Percentiles rank a stretch among this genome's conserved stretches.
Evolutionary conservation across 2,329 filamentous ascomycete genomes (phyloP).

Genomic region (Pseudogymnoascus sp.): DNA sequence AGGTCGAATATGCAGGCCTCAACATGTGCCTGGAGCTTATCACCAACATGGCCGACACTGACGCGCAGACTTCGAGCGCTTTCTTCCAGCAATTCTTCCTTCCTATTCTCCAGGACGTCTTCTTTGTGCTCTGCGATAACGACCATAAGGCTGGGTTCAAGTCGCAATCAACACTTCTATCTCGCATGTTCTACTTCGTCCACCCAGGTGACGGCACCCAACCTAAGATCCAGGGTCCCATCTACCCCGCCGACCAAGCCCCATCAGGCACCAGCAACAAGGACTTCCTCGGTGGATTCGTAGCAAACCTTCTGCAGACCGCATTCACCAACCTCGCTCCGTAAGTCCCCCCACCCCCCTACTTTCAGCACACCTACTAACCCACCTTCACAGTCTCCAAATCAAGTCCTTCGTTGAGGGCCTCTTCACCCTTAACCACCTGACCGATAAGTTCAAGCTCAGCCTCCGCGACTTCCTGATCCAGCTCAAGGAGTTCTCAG

Average conservation of each 20-base stretch:
- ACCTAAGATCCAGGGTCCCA: conserved; percentile 85
- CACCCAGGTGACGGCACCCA: conserved; percentile 59
- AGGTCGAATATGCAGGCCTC: conserved; percentile 91
- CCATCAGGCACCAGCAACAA: conserved; percentile 77
- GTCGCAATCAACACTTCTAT: conserved; percentile 87
- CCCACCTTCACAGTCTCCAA: conserved; percentile 55
- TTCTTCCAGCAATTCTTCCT: conserved; percentile 99
- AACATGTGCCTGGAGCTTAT: conserved; percentile 98
- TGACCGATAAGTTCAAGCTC: conserved; percentile 90
- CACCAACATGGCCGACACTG: conserved; percentile 92
- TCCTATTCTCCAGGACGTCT: conserved; percentile 91
- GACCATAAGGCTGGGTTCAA: conserved; percentile 99
- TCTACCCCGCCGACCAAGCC: conserved; percentile 81
- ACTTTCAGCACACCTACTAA: conserved; percentile 31
- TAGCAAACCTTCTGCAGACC: conserved; percentile 74
- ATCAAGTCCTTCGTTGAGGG: conserved; percentile 86
- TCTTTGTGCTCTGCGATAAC: conserved; percentile 94
- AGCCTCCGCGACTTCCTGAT: conserved; percentile 96
- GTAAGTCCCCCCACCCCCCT: conserved; percentile 46
- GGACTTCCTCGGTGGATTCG: conserved; percentile 85
- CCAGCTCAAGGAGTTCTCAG: conserved; percentile 91
- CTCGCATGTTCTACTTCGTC: conserved; percentile 96
- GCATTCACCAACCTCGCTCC: conserved; percentile 90
- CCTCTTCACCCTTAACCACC: conserved; percentile 79
- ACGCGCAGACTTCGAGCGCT: conserved; percentile 75